Evolutionary conservation across 2,329 filamentous ascomycete genomes (phyloP).

Genomic region (Aspergillus sp.): DNA sequence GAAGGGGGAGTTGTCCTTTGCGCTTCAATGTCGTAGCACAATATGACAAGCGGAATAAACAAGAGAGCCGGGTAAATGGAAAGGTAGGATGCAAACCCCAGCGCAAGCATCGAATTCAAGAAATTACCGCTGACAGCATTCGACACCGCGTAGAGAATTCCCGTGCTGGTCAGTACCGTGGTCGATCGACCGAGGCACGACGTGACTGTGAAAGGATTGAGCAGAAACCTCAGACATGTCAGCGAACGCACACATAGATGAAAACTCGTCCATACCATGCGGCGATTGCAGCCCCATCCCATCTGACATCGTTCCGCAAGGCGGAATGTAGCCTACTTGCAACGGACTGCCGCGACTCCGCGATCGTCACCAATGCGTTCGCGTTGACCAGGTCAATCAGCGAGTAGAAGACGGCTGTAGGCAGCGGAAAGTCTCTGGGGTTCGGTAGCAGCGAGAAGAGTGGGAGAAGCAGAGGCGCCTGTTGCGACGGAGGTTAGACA

Average conservation of each 20-base stretch:
- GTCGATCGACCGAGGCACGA: conserved; percentile 87
- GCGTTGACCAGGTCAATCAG: conserved; percentile 73
- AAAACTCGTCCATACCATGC: conserved; percentile 53
- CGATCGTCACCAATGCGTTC: conserved; percentile 66
- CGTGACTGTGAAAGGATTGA: conserved; percentile 88
- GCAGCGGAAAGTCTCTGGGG: conserved; percentile 55
- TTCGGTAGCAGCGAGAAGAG: conserved; percentile 82
- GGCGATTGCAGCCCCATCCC: conserved; percentile 65
- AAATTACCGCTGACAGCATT: conserved; percentile 67
- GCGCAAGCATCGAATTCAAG: conserved; percentile 68
- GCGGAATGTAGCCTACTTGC: conserved; percentile 71
- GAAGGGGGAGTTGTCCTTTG: conserved; percentile 23
- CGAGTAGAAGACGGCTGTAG: conserved; percentile 73
- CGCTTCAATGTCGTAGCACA: conserved; percentile 63
- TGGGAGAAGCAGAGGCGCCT: conserved; percentile 82
- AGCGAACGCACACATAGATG: background rate
- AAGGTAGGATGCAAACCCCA: conserved; percentile 81
- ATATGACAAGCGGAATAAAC: conserved; percentile 68
- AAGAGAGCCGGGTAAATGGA: conserved; percentile 86
- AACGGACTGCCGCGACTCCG: conserved; percentile 68
- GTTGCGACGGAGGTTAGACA: conserved; percentile 1
- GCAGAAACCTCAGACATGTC: conserved; percentile 60
- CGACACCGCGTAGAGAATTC: conserved; percentile 72
- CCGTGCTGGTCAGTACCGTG: conserved; percentile 77
- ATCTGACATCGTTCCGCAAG: conserved; percentile 62